phyloP scores from a whole-genome alignment of 345 rosid species.

The Hevea brasiliensis region DNA sequence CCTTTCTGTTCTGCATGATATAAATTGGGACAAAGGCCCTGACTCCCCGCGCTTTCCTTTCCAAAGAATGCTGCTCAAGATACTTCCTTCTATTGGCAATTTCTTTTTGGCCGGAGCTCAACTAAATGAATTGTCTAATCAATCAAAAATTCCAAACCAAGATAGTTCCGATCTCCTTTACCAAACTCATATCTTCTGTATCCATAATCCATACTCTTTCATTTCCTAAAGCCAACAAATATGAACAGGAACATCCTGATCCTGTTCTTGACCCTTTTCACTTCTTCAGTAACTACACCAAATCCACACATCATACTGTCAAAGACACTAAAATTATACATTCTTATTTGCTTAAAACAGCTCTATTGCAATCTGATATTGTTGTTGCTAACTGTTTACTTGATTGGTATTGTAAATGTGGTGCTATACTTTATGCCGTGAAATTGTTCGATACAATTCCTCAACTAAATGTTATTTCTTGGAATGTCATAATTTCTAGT shows the following conservation, averaged over 20 bases:
- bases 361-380: slow-evolving; percentile 31
- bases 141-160: slow-evolving; percentile 26
- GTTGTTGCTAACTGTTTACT: slow-evolving; percentile 50
- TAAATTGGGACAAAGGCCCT: no score
- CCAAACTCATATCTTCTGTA: slow-evolving; percentile 32
- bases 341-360: slow-evolving; percentile 42
- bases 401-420: slow-evolving; percentile 45
- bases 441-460: slow-evolving; percentile 67
- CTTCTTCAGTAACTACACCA: slow-evolving; percentile 40
- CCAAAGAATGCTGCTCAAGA: background rate
- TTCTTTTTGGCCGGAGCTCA: background rate
- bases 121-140: slow-evolving; percentile 42
- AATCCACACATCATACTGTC: slow-evolving; percentile 32
- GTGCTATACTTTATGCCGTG: slow-evolving; percentile 45
- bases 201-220: slow-evolving; percentile 27
- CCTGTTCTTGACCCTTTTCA: slow-evolving; percentile 36
- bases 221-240: slow-evolving; percentile 1
- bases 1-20: no score
- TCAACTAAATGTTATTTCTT: slow-evolving; percentile 51
- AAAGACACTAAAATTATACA: slow-evolving; percentile 44
- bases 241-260: slow-evolving; percentile 15
- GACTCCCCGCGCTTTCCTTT: slow-evolving; percentile 5
- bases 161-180: slow-evolving; percentile 15
- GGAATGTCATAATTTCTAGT: slow-evolving; percentile 66
- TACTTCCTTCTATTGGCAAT: background rate